Evolutionary conservation across 2,329 filamentous ascomycete genomes (phyloP), one percentile per base, ranked within the genome.

Genomic region (Microcyclospora tardicrescens): DNA sequence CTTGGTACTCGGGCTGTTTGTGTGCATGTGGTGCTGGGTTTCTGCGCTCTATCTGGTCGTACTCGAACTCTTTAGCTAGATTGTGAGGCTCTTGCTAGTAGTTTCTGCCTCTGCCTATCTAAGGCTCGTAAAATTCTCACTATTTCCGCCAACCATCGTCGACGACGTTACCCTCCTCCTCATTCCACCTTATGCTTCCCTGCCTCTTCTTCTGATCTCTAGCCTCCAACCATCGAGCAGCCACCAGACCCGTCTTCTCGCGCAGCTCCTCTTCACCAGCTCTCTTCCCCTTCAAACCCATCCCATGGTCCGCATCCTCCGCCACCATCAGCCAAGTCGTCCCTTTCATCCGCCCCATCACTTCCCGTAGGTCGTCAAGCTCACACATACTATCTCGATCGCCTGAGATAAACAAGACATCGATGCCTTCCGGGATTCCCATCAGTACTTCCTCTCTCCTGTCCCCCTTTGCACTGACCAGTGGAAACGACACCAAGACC

Each of bases 401-500:
- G 1, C 64, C 64, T 13, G 54, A 47, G 1, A 66, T 42, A 35
- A 67, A 67, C 10, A 67, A 45, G 5, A 66, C 61, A 16, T 56
- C 50, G 0, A 57, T 45, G 0, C 27, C 24, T 3, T 38, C 40
- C 0, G 53, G 47, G 3, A 67, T 41, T 36, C 60, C 54, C 0
- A 63, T 37, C 12, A 67, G 43, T 8, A 64, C 61, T 41, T 60
- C 39, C 45, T 65, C 61, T 3, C 64, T 44, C 5, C 57, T 45
- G 4, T 41, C 41, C 10, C 47, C 51, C 33, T 58, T 61, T 1
- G 55, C 56, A 0, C 58, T 58, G 10, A 58, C 45, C 6, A 67
- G 49, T 2, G 63, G 64, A 40, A 64, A 67, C 16, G 58, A 63
- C 2, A 64, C 57, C 1, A 66, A 53, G 1, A 66, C 45, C 16